phyloP scores from a whole-genome alignment of 768 basidiomycete species.

The Lactarius evosmus region DNA sequence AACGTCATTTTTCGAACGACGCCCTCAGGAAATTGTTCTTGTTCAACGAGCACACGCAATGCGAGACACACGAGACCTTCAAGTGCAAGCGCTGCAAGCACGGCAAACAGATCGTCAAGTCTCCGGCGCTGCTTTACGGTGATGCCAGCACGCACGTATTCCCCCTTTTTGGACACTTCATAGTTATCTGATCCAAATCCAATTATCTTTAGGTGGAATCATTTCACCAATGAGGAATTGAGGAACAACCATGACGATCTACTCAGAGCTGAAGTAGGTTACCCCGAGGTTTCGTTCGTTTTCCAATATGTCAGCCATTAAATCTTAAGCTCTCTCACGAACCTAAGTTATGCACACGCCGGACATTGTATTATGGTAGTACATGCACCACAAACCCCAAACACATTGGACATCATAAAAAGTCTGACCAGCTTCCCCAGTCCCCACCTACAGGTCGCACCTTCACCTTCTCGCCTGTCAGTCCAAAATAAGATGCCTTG shows the following conservation, averaged over 20 bases:
- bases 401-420: slow-evolving; percentile 31
- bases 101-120: slow-evolving; percentile 78
- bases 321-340: slow-evolving; percentile 7
- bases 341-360: slow-evolving; percentile 18
- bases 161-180: neutral
- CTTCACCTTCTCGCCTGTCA: slow-evolving; percentile 71
- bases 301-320: slow-evolving; percentile 96
- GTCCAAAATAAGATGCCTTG: slow-evolving; percentile 78
- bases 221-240: slow-evolving; percentile 86
- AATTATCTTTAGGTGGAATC: slow-evolving; percentile 77
- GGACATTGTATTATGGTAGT: slow-evolving; percentile 22
- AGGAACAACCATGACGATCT: slow-evolving; percentile 94
- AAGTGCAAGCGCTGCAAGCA: slow-evolving; percentile 91
- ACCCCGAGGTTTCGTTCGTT: slow-evolving; percentile 86
- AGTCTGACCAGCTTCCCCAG: slow-evolving; percentile 74
- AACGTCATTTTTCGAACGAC: slow-evolving; percentile 92
- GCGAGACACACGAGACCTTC: slow-evolving; percentile 97
- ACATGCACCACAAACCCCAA: slow-evolving; percentile 5
- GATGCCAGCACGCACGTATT: slow-evolving; percentile 91
- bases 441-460: slow-evolving; percentile 62
- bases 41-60: slow-evolving; percentile 81
- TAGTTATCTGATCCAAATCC: neutral
- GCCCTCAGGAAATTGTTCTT: slow-evolving; percentile 86
- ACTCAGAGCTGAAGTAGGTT: slow-evolving; percentile 81
- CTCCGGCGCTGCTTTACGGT: slow-evolving; percentile 86